Conservation (phyloP, 176 grass and related monocot genomes). For the Oryza brachyantha region DNA sequence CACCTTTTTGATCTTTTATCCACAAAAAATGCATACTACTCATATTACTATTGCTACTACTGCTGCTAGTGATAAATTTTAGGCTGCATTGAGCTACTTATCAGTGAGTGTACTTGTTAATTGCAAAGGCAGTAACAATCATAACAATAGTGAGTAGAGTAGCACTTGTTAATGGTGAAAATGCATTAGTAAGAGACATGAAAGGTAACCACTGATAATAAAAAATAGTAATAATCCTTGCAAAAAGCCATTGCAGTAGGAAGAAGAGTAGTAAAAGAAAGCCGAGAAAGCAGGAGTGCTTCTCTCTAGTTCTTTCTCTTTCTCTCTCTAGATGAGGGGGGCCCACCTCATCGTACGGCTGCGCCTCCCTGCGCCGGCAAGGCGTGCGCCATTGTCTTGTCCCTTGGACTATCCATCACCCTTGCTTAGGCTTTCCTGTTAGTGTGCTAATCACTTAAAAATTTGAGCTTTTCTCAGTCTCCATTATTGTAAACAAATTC, state of each 20-base stretch:
- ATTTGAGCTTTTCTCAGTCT: neutral
- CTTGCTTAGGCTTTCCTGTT: constrained; percentile 22
- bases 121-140: neutral
- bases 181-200: neutral
- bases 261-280: constrained; percentile 43
- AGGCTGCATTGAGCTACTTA: neutral
- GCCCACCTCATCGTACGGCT: constrained; percentile 37
- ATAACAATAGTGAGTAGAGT: neutral
- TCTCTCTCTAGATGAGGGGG: neutral
- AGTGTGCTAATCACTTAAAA: neutral
- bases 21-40: neutral
- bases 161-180: neutral
- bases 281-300: constrained; percentile 37
- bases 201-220: neutral
- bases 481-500: neutral
- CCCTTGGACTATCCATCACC: constrained; percentile 27
- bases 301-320: too few relatives aligned
- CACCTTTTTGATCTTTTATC: constrained; percentile 1
- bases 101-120: neutral
- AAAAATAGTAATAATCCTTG: neutral
- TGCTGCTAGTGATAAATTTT: neutral
- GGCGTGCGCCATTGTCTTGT: constrained; percentile 52
- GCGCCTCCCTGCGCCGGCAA: constrained; percentile 49
- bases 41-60: neutral
- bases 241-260: constrained; percentile 41